Evolutionary conservation across 2,329 filamentous ascomycete species (phyloP), one percentile per base, ranked within the genome.

Genomic region (Scedosporium dehoogii): DNA sequence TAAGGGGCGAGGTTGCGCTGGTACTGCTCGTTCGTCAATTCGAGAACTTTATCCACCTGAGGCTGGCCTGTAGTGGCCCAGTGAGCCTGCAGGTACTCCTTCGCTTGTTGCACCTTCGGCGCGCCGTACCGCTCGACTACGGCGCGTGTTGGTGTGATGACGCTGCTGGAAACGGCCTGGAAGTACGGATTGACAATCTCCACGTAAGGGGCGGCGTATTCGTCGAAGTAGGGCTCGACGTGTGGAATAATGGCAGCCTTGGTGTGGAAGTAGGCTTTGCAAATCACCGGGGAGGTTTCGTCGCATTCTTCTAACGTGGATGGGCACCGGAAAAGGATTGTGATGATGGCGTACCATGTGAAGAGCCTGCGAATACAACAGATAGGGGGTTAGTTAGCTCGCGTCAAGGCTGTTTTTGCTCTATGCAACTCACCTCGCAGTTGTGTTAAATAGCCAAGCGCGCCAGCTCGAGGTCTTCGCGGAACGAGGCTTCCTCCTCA

Each of bases 291-390:
- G 1, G 91, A 90, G 33, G 81, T 76, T 27, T 88, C 84, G 68
- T 85, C 83, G 69, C 94, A 84, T 27, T 85, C 81, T 29, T 87
- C 82, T 64, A 87, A 75, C 7, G 84, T 85, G 3, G 86, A 79
- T 12, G 93, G 93, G 73, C 93, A 99, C 65, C 88, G 85, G 73
- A 99, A 89, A 64, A 93, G 75, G 62, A 94, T 78, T 25, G 89
- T 94, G 65, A 92, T 74, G 66, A 97, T 86, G 42, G 87, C 82
- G 73, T 94, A 96, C 93, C 93, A 99, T 21, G 91, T 88, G 63
- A 87, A 74, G 55, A 97, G 74, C 70, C 93, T 93, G 66, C 21
- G 16, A 46, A 33, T 18, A 42, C 14, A 21, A 25, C n/a, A 18
- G 23, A 57, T 27, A 41, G 62, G 62, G 61, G 64, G 63, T 62